Evolutionary conservation across 2,329 filamentous ascomycete species (phyloP), one percentile per base, ranked within the genome.

Genomic region (Elsinoe australis): DNA sequence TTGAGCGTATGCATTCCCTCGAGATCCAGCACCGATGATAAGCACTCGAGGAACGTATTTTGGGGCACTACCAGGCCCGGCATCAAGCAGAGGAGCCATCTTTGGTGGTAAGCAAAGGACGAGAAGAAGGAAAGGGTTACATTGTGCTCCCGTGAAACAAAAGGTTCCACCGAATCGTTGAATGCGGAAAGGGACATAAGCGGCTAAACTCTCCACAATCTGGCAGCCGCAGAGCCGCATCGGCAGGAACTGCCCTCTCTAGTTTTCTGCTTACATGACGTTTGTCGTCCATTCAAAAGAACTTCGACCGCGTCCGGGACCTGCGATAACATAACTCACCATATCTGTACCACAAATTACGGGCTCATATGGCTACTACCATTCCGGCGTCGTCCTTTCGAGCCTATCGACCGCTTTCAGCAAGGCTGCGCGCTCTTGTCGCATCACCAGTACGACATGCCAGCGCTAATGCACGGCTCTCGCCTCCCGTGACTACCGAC

Each of bases 11-110:
- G 79, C 76, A 45, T 76, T 74, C 10, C 88, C 88, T 28, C 88
- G 80, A 39, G 83, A 86, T 26, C 88, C 87, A 5, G 86, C 87
- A 15, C 88, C 88, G 56, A 94, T 82, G 58, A 94, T 76, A 49
- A 94, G 73, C 58, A 94, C 79, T 44, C 82, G 79, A 26, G 61
- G 60, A 17, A 48, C 33, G 24, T 26, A 48, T 15, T 14, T 22
- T 3, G 28, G 12, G 10, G 29, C 14, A 12, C 28, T 29, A 32
- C 14, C n/a, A 19, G 7, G 26, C 17, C 41, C 24, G 18, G 15
- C 26, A 33, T 45, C 41, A 7, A 45, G 41, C 10, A 45, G 41
- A 31, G 41, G 41, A 5, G 26, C 41, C 41, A 45, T 45, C 5
- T 7, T n/a, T 7, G 12, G 10, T 15, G 18, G 10, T 4, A 15